These are phyloP conservation scores for Francoa sonchifolia DNA, from an alignment of 441 rosid genomes.

Conservation along the genomic window DNA sequence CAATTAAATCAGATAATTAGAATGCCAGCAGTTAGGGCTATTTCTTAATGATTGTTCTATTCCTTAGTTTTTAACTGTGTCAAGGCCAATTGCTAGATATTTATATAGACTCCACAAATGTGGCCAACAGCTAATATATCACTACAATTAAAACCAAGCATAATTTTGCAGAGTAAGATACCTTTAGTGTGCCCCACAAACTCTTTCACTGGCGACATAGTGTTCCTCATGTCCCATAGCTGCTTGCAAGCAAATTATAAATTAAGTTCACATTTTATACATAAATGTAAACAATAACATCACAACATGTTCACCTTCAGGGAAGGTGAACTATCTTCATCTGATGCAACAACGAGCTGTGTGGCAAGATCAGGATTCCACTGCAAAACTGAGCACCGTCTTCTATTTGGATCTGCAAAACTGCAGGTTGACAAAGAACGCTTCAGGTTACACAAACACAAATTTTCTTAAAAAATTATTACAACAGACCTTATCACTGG, in stretches of 20 bases:
- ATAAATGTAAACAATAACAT: constrained; percentile 6
- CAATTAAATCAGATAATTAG: neutral
- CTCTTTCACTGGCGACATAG: constrained; percentile 75
- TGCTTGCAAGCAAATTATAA: constrained; percentile 32
- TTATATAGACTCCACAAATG: constrained; percentile 1
- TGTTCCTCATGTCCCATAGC: constrained; percentile 99
- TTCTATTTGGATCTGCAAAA: constrained; percentile 74
- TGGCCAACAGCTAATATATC: neutral
- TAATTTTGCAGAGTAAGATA: constrained; percentile 15
- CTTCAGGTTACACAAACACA: constrained; percentile 13
- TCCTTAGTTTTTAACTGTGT: too few species aligned
- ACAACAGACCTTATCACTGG: constrained; percentile 73
- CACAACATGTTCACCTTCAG: constrained; percentile 45
- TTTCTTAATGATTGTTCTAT: too few species aligned
- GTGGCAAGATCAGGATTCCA: constrained; percentile 99
- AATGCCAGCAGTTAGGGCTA: neutral
- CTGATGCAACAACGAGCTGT: constrained; percentile 95
- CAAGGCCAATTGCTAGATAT: too few species aligned
- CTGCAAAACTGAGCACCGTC: constrained; percentile 95
- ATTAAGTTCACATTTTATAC: too few species aligned
- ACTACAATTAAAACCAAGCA: neutral
- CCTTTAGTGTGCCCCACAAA: constrained; percentile 88
- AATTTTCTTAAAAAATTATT: too few species aligned
- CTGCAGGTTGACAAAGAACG: constrained; percentile 34
- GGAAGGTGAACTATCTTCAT: constrained; percentile 78